These are phyloP conservation scores for Scleroderma citrinum DNA, from an alignment of 768 basidiomycete genomes.

Conservation along the genomic window DNA sequence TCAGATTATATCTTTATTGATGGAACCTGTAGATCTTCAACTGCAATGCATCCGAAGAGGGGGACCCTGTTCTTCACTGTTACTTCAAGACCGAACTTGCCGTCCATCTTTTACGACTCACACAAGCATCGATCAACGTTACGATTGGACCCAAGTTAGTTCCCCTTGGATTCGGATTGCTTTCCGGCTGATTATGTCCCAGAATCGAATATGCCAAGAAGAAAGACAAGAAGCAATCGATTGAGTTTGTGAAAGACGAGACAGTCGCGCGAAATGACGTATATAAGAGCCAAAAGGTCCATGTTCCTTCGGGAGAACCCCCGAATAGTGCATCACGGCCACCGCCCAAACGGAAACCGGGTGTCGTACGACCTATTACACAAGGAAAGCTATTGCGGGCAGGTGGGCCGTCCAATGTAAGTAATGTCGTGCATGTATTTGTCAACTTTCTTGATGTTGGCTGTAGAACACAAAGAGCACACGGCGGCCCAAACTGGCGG, in stretches of 20 bases:
- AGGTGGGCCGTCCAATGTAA: conserved; percentile 66
- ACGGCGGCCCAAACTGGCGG: conserved; percentile 34
- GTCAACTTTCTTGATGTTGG: conserved; percentile 4
- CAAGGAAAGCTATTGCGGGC: conserved; percentile 74
- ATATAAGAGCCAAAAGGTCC: conserved; percentile 92
- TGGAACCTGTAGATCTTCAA: conserved; percentile 60
- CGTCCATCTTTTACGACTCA: conserved; percentile 74
- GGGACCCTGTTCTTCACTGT: conserved; percentile 88
- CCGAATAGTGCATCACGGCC: conserved; percentile 77
- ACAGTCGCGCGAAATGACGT: conserved; percentile 67
- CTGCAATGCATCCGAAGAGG: conserved; percentile 77
- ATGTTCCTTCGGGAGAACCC: conserved; percentile 85
- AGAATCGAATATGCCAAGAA: conserved; percentile 93
- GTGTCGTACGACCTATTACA: conserved; percentile 79
- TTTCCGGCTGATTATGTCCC: conserved; percentile 9
- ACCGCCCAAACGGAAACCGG: conserved; percentile 81
- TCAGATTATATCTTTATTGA: conserved; percentile 3
- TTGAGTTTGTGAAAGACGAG: conserved; percentile 89
- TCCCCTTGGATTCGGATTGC: not conserved
- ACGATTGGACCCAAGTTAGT: conserved; percentile 73
- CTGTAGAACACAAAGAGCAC: conserved; percentile 39
- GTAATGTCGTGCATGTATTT: conserved; percentile 7
- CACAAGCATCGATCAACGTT: conserved; percentile 69
- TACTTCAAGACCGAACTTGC: conserved; percentile 95
- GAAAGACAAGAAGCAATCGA: conserved; percentile 87